A percentile compares a stretch with the other conserved stretches of the same genome.
Conservation (phyloP, 805 yeast genomes). For the Starmerella riodocensis region DNA sequence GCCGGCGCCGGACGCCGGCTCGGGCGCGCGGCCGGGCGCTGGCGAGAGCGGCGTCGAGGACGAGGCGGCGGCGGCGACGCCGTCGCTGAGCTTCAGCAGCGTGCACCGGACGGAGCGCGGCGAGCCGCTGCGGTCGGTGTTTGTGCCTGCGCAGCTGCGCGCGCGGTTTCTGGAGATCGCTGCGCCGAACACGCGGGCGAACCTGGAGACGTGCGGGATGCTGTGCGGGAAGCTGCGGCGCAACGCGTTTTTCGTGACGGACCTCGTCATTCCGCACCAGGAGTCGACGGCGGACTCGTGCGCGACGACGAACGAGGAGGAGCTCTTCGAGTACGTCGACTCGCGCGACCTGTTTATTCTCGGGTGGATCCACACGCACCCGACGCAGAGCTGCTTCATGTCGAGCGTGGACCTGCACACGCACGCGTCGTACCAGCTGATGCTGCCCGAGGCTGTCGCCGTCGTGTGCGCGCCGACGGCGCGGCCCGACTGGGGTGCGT, state of each 20-base stretch:
- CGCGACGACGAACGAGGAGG: constrained; percentile 46
- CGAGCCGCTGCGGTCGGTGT: constrained; percentile 34
- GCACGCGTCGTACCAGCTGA: constrained; percentile 52
- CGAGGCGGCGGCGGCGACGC: not conserved
- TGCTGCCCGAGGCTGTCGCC: constrained; percentile 59
- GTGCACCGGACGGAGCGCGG: constrained; percentile 7
- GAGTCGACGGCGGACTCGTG: constrained; percentile 52
- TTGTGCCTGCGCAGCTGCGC: constrained; percentile 36
- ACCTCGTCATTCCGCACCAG: constrained; percentile 50
- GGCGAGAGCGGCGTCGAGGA: not conserved
- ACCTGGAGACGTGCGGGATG: constrained; percentile 55
- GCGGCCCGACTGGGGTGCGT: constrained; percentile 40
- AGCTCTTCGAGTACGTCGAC: constrained; percentile 43
- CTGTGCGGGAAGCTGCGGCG: constrained; percentile 48
- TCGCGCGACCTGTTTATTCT: constrained; percentile 44
- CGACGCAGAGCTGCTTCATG: constrained; percentile 57
- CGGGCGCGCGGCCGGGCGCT: not conserved
- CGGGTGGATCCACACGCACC: constrained; percentile 69
- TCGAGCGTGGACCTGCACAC: constrained; percentile 57
- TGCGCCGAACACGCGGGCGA: constrained; percentile 35
- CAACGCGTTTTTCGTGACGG: constrained; percentile 51
- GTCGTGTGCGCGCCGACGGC: constrained; percentile 49
- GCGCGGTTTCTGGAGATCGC: constrained; percentile 37
- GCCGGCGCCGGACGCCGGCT: no score
- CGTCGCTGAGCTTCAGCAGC: not conserved